phyloP scores from a whole-genome alignment of 163 green algal genomes.

The Coccomyxa subellipsoidea region DNA sequence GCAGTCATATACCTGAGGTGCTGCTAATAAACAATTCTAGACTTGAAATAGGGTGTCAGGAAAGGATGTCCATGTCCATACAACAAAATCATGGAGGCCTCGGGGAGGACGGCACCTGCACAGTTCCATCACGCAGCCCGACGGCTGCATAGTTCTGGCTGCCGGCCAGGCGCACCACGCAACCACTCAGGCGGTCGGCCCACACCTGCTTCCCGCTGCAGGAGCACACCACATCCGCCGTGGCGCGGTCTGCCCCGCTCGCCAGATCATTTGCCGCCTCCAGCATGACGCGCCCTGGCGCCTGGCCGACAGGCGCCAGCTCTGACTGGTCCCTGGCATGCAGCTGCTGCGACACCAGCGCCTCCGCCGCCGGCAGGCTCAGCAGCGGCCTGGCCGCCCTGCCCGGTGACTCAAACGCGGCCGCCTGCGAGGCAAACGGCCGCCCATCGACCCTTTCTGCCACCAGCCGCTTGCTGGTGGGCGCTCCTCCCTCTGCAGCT shows the following conservation, averaged over 20 bases:
- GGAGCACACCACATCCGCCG: slow-evolving; percentile 12
- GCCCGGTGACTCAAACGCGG: not conserved
- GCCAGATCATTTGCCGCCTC: slow-evolving; percentile 11
- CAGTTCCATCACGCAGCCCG: slow-evolving; percentile 36
- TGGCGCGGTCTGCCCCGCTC: not conserved
- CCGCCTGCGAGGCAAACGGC: not conserved
- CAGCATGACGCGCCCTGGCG: not conserved
- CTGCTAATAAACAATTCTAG: too few species aligned
- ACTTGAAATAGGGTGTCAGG: too few species aligned
- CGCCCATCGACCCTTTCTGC: not conserved
- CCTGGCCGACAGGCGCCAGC: not conserved
- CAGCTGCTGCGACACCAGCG: not conserved
- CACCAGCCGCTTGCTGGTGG: not conserved
- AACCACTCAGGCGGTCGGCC: slow-evolving; percentile 39
- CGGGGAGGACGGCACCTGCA: slow-evolving; percentile 26
- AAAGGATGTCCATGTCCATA: too few species aligned
- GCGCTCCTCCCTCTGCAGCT: not conserved
- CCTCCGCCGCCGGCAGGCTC: not conserved
- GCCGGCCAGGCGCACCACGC: slow-evolving; percentile 46
- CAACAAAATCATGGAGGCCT: not conserved
- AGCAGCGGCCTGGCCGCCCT: not conserved
- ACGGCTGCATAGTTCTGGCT: slow-evolving; percentile 53
- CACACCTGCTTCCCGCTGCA: slow-evolving; percentile 26
- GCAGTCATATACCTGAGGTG: too few species aligned
- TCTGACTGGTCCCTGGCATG: not conserved